Evolutionary conservation across 805 yeast genomes (phyloP).

Genomic region (Limtongia smithiae): DNA sequence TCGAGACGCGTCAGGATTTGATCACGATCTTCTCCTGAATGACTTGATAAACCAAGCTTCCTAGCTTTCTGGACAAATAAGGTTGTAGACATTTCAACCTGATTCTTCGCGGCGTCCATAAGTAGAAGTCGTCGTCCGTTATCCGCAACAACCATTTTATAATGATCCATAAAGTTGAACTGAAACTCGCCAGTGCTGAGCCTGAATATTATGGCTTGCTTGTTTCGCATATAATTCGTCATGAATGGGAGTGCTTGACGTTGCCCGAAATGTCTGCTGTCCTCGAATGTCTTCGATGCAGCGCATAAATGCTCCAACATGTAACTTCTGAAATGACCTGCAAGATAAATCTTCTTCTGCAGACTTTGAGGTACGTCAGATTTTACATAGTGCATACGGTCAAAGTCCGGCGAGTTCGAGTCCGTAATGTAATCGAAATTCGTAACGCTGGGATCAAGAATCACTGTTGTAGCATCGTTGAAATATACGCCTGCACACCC

Average conservation of each 20-base stretch:
- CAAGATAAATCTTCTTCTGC: constrained; percentile 68
- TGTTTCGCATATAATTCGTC: constrained; percentile 76
- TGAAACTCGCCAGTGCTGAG: constrained; percentile 89
- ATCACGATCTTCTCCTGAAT: background rate
- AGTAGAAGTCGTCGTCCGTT: constrained; percentile 75
- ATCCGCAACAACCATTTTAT: constrained; percentile 75
- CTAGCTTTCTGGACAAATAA: constrained; percentile 1
- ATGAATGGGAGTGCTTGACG: constrained; percentile 48
- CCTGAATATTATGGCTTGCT: constrained; percentile 84
- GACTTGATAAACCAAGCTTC: background rate
- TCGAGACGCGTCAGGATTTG: constrained; percentile 12
- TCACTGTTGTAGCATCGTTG: constrained; percentile 77
- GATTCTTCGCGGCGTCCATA: constrained; percentile 50
- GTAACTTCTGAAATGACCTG: constrained; percentile 83
- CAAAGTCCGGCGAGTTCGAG: background rate
- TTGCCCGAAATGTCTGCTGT: constrained; percentile 46
- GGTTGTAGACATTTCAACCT: constrained; percentile 19
- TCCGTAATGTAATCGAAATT: constrained; percentile 24
- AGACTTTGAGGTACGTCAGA: constrained; percentile 29
- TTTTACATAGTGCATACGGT: background rate
- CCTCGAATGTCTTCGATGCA: constrained; percentile 37
- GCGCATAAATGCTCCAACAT: constrained; percentile 81
- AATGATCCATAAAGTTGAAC: constrained; percentile 93
- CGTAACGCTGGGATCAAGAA: constrained; percentile 46
- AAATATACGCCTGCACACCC: constrained; percentile 88